Evolutionary conservation across 352 stramenopile species (phyloP).

Genomic region (Pythium diclinum): DNA sequence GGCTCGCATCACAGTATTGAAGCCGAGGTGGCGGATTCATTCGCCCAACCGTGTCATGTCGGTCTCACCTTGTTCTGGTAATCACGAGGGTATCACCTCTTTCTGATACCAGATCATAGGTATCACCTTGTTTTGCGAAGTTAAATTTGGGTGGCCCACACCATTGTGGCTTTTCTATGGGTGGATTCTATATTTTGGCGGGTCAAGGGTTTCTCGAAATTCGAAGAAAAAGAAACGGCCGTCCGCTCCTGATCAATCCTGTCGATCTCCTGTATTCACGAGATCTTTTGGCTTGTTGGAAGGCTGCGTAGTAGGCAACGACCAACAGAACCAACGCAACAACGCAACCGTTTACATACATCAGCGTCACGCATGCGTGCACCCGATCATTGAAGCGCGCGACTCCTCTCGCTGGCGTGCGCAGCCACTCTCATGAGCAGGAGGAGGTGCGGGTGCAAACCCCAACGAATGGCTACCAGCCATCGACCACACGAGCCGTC

Average conservation of each 20-base stretch:
- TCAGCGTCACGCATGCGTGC: background rate
- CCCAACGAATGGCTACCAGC: background rate
- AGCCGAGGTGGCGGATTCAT: background rate
- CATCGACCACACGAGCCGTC: background rate
- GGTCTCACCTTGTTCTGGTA: background rate
- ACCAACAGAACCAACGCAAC: background rate
- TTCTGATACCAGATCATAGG: background rate
- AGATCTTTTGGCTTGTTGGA: background rate
- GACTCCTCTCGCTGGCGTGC: slow-evolving; percentile 1
- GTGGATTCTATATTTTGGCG: background rate
- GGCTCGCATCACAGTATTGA: background rate
- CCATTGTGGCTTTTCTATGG: background rate
- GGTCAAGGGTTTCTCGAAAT: background rate
- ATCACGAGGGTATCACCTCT: background rate
- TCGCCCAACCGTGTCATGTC: background rate
- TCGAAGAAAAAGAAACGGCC: background rate
- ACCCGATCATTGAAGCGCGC: background rate
- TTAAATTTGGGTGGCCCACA: background rate
- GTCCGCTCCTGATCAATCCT: background rate
- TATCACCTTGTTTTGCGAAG: background rate
- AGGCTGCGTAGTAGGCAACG: no score
- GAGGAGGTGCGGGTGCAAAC: background rate
- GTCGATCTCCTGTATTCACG: background rate
- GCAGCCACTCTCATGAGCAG: background rate
- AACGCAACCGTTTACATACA: background rate